phyloP scores from a whole-genome alignment of 148 eudicot species.

The Pharnaceum exiguum region DNA sequence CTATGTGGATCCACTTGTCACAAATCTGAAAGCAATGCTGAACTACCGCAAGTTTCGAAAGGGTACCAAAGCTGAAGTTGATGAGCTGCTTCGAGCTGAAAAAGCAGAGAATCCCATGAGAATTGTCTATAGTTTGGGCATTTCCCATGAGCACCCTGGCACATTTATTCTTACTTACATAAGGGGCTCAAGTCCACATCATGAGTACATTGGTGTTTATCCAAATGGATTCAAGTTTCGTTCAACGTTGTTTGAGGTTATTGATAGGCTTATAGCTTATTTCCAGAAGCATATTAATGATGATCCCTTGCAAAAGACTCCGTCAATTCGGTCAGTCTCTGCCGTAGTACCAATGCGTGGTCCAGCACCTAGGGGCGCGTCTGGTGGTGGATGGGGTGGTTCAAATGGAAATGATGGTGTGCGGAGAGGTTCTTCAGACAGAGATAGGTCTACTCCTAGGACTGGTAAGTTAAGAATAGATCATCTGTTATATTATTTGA shows the following conservation, averaged over 20 bases:
- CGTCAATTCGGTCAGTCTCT: constrained; percentile 81
- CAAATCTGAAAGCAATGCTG: constrained; percentile 79
- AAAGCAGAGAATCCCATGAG: constrained; percentile 65
- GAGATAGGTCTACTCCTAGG: constrained; percentile 53
- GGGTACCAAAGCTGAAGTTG: constrained; percentile 91
- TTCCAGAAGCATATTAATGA: constrained; percentile 89
- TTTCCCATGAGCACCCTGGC: constrained; percentile 97
- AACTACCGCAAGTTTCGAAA: constrained; percentile 73
- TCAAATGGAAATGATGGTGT: constrained; percentile 50
- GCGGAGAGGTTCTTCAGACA: constrained; percentile 56
- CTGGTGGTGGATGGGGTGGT: constrained; percentile 70
- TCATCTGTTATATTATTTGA: too few species aligned
- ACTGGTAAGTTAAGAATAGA: too few species aligned
- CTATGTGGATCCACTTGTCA: constrained; percentile 92
- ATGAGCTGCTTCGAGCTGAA: constrained; percentile 63
- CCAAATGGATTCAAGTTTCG: constrained; percentile 95
- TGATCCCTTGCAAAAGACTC: constrained; percentile 69
- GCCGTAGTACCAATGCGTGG: constrained; percentile 96
- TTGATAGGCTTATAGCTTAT: constrained; percentile 78
- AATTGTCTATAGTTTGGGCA: constrained; percentile 87
- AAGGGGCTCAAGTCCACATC: constrained; percentile 85
- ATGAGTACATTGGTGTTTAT: constrained; percentile 84
- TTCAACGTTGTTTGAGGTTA: constrained; percentile 70
- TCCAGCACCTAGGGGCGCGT: constrained; percentile 65
- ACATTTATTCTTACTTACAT: constrained; percentile 84